phyloP scores from a whole-genome alignment of 1,139 yeast species.

The Lodderomyces margitis region DNA sequence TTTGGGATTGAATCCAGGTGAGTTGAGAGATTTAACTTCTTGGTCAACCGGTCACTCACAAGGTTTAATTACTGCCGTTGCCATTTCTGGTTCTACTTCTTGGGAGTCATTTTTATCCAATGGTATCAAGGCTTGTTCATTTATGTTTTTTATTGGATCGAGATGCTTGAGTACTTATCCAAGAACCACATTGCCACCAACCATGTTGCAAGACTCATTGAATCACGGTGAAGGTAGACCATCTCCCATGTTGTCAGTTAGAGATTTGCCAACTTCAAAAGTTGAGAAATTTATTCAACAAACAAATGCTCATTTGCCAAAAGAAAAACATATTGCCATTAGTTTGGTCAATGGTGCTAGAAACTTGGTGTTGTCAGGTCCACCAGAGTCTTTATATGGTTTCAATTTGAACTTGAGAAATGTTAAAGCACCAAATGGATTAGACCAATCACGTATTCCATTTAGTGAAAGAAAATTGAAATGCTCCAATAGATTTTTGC shows the following conservation, averaged over 20 bases:
- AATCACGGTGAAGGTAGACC: conserved; percentile 96
- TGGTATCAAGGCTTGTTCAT: conserved; percentile 74
- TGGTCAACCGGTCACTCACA: conserved; percentile 99
- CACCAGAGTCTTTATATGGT: conserved; percentile 98
- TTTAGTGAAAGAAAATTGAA: conserved; percentile 88
- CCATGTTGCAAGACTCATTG: conserved; percentile 87
- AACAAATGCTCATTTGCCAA: conserved; percentile 91
- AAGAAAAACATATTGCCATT: conserved; percentile 84
- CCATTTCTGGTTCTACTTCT: conserved; percentile 78
- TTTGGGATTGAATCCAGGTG: conserved; percentile 87
- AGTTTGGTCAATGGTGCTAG: conserved; percentile 95
- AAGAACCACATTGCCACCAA: conserved; percentile 90
- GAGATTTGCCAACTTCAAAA: conserved; percentile 79
- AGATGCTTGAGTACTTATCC: conserved; percentile 91
- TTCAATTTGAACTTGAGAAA: conserved; percentile 87
- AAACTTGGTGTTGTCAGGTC: conserved; percentile 94
- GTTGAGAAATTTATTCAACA: conserved; percentile 76
- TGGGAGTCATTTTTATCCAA: conserved; percentile 81
- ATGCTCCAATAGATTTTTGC: conserved; percentile 90
- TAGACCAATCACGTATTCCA: conserved; percentile 94
- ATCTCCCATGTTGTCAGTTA: conserved; percentile 93
- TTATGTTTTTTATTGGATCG: conserved; percentile 90
- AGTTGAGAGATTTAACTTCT: conserved; percentile 59
- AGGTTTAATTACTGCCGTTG: conserved; percentile 92
- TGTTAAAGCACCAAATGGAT: conserved; percentile 91